Evolutionary conservation across 2,329 filamentous ascomycete genomes (phyloP).

Genomic region (Ilyonectria robusta): DNA sequence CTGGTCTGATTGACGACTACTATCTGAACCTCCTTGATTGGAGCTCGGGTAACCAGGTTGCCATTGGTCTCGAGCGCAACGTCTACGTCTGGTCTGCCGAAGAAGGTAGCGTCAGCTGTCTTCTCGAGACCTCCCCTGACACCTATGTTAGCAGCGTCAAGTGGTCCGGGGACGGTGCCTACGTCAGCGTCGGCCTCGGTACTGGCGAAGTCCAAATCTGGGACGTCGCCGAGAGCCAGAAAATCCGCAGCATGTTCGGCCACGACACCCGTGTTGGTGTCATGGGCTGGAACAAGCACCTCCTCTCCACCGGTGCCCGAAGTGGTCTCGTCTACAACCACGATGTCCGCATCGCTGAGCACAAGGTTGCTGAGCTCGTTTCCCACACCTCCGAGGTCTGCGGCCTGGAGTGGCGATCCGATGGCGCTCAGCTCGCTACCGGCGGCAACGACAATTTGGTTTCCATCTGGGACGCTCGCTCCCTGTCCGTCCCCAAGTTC

Average conservation of each 20-base stretch:
- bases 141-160: constrained; percentile 99
- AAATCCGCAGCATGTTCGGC: constrained; percentile 98
- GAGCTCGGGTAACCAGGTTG: constrained; percentile 98
- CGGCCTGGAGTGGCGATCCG: constrained; percentile 96
- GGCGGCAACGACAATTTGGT: constrained; percentile 99
- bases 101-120: constrained; percentile 87
- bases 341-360: constrained; percentile 95
- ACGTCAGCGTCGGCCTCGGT: constrained; percentile 94
- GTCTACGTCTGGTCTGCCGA: constrained; percentile 99
- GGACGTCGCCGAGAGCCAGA: constrained; percentile 95
- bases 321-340: constrained; percentile 98
- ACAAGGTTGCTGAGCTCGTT: constrained; percentile 97
- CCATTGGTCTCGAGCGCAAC: constrained; percentile 95
- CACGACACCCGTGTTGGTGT: constrained; percentile 97
- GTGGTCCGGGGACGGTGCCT: constrained; percentile 97
- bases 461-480: constrained; percentile 98
- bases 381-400: constrained; percentile 99
- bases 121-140: constrained; percentile 89
- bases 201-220: constrained; percentile 99
- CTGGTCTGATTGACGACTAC: constrained; percentile 97
- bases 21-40: constrained; percentile 99
- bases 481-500: constrained; percentile 94
- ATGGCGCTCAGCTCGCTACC: constrained; percentile 96
- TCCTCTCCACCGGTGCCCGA: constrained; percentile 93
- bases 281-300: constrained; percentile 99